phyloP scores from a whole-genome alignment of 2,329 filamentous ascomycete genomes.

The Fusarium sp. region DNA sequence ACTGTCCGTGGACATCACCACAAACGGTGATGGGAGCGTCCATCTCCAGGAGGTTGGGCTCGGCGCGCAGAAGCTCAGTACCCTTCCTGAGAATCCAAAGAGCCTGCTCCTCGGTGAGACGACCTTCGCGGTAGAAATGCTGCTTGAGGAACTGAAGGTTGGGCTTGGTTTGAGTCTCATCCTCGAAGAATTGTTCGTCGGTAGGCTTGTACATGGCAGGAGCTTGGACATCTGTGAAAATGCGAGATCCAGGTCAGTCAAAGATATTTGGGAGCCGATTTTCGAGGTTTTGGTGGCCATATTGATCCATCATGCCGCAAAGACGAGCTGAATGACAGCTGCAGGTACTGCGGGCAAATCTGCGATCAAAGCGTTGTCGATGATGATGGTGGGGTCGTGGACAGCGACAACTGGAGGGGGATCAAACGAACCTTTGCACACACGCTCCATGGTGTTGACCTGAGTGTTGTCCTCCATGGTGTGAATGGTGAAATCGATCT shows the following conservation, averaged over 20 bases:
- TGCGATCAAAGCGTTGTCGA: slow-evolving; percentile 30
- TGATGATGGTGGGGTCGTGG: slow-evolving; percentile 41
- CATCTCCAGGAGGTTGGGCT: slow-evolving; percentile 98
- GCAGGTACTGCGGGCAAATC: slow-evolving; percentile 15
- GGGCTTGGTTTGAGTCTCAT: slow-evolving; percentile 86
- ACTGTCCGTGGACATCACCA: slow-evolving; percentile 98
- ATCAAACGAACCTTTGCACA: slow-evolving; percentile 88
- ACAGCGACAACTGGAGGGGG: slow-evolving; percentile 33
- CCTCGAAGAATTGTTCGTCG: slow-evolving; percentile 93
- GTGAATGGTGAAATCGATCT: slow-evolving; percentile 98
- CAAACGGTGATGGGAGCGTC: slow-evolving; percentile 99
- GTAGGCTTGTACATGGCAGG: slow-evolving; percentile 93
- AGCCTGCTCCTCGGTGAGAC: slow-evolving; percentile 96
- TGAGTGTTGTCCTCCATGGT: slow-evolving; percentile 97
- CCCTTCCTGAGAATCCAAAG: slow-evolving; percentile 93
- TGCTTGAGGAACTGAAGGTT: slow-evolving; percentile 96
- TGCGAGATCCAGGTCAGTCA: slow-evolving; percentile 34
- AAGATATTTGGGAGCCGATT: slow-evolving; percentile 5
- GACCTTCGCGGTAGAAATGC: slow-evolving; percentile 97
- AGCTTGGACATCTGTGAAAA: slow-evolving; percentile 86
- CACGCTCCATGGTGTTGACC: slow-evolving; percentile 94
- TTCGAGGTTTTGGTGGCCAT: not conserved
- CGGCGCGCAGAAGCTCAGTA: slow-evolving; percentile 85
- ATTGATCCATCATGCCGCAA: not conserved
- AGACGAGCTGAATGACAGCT: not conserved